Evolutionary conservation across 2,329 filamentous ascomycete species (phyloP).

Genomic region (Exophiala alcalophila): DNA sequence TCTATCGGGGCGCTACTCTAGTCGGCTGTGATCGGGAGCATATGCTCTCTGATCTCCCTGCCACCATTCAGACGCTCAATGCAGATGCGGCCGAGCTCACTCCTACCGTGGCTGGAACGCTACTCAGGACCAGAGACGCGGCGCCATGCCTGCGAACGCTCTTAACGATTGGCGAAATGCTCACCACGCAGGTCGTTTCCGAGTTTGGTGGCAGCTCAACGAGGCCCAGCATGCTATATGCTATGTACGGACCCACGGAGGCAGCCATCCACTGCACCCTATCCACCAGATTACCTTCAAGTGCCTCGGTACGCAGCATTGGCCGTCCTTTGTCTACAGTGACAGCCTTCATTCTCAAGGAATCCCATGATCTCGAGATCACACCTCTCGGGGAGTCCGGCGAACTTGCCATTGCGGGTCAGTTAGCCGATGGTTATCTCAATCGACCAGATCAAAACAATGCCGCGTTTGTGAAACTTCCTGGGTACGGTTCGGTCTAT

Average conservation of each 20-base stretch:
- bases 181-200: constrained; percentile 70
- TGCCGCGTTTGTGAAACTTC: constrained; percentile 65
- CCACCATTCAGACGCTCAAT: constrained; percentile 60
- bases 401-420: constrained; percentile 80
- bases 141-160: constrained; percentile 69
- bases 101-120: constrained; percentile 76
- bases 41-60: constrained; percentile 73
- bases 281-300: constrained; percentile 58
- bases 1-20: constrained; percentile 70
- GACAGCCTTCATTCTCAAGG: constrained; percentile 67
- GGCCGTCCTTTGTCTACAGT: constrained; percentile 78
- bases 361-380: constrained; percentile 48
- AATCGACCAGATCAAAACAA: constrained; percentile 75
- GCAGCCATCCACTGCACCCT: constrained; percentile 87
- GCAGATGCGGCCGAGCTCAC: constrained; percentile 87
- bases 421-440: constrained; percentile 77
- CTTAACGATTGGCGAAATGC: constrained; percentile 90
- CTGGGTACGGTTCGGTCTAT: constrained; percentile 67
- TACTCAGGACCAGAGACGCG: constrained; percentile 64
- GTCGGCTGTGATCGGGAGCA: constrained; percentile 66
- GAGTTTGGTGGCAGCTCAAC: constrained; percentile 67
- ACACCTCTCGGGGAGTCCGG: constrained; percentile 66
- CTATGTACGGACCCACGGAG: constrained; percentile 93
- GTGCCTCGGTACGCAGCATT: constrained; percentile 64
- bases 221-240: constrained; percentile 68